These are phyloP conservation scores for Apiospora pterosperma DNA, from an alignment of 2,329 filamentous ascomycete species.

Conservation along the genomic window DNA sequence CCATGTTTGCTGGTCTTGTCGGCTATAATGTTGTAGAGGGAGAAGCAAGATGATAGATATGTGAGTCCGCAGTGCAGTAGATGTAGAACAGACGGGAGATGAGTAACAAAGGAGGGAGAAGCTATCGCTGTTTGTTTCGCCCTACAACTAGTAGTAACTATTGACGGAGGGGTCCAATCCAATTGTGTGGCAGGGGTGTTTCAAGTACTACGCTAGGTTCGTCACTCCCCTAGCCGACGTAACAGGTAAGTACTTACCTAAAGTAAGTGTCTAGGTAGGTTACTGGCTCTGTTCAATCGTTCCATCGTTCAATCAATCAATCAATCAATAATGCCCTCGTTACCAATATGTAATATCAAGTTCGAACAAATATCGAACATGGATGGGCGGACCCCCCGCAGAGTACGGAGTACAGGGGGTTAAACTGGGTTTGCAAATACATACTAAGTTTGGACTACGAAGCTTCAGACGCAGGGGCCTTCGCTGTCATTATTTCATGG, in stretches of 20 bases:
- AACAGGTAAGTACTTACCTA: no score
- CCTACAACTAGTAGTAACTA: no score
- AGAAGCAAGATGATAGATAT: not conserved
- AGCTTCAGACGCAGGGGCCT: not conserved
- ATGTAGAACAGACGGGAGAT: not conserved
- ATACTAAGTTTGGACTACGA: not conserved
- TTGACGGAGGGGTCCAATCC: not conserved
- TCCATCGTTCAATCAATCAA: no score
- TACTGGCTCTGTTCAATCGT: no score
- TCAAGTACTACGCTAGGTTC: no score
- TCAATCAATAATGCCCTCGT: no score
- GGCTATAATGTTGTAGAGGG: not conserved
- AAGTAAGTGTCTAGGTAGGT: no score
- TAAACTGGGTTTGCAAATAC: not conserved
- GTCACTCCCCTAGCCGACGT: no score
- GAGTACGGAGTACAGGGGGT: not conserved
- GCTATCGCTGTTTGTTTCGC: not conserved
- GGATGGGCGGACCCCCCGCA: not conserved
- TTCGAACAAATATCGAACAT: not conserved
- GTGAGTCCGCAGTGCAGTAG: no score
- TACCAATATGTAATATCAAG: no score
- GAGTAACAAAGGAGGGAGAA: not conserved
- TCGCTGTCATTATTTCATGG: not conserved
- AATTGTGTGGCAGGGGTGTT: constrained; percentile 3
- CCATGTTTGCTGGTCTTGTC: not conserved